A percentile compares a stretch with the other conserved stretches of the same genome.
Conservation (phyloP, 805 yeast species). For the Lipomyces yamanashiensis region DNA sequence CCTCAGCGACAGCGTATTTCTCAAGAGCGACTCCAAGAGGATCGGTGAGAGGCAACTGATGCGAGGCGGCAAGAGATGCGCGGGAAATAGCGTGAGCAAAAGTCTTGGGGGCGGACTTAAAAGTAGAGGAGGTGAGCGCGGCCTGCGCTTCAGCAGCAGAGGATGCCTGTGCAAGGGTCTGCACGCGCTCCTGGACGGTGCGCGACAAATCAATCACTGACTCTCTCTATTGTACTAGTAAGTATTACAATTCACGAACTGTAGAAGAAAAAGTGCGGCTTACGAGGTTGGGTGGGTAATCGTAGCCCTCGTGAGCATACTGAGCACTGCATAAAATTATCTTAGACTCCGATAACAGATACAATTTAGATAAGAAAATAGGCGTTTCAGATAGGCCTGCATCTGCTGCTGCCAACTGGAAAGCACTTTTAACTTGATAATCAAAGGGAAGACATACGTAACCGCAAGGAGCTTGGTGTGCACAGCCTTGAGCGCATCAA, state of each 20-base stretch:
- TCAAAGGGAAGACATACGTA: constrained; percentile 48
- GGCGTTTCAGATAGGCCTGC: too few relatives aligned
- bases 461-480: constrained; percentile 62
- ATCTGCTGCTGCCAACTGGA: too few relatives aligned
- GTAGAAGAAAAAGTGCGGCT: constrained; percentile 1
- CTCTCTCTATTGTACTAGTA: constrained; percentile 55
- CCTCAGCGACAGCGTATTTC: constrained; percentile 69
- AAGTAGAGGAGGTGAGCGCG: constrained; percentile 60
- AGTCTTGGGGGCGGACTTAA: constrained; percentile 69
- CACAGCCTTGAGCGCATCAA: constrained; percentile 72
- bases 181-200: constrained; percentile 64
- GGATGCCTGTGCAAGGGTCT: constrained; percentile 70
- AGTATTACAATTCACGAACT: background rate
- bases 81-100: constrained; percentile 80
- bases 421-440: too few relatives aligned
- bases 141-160: constrained; percentile 84
- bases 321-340: constrained; percentile 43
- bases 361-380: constrained; percentile 13
- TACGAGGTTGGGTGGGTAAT: constrained; percentile 72
- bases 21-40: constrained; percentile 66
- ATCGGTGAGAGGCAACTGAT: constrained; percentile 51
- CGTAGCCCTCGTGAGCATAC: constrained; percentile 79
- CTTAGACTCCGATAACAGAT: constrained; percentile 33
- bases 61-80: constrained; percentile 64
- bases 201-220: constrained; percentile 75